Percentiles rank a stretch among this genome's conserved stretches.
Evolutionary conservation across 768 basidiomycete genomes (phyloP).

Genomic region (Mycena chlorophos): DNA sequence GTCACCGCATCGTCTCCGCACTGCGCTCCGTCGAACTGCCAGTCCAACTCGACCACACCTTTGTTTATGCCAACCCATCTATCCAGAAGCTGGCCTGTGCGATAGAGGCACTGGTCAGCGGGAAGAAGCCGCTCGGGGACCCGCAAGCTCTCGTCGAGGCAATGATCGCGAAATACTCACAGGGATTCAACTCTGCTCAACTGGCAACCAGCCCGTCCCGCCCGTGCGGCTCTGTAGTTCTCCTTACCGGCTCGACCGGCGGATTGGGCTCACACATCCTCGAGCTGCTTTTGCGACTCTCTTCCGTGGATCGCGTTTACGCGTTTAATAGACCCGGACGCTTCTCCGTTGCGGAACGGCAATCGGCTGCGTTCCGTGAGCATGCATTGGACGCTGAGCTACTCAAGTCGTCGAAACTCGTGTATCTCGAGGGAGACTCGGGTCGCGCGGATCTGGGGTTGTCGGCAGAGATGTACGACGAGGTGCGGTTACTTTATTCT

Average conservation of each 20-base stretch:
- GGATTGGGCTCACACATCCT: conserved; percentile 39
- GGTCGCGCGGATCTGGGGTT: conserved; percentile 32
- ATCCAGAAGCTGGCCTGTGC: conserved; percentile 32
- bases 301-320: conserved; percentile 29
- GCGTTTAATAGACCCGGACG: conserved; percentile 33
- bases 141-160: conserved; percentile 27
- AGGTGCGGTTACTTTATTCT: conserved; percentile 20
- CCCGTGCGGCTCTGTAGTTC: conserved; percentile 30
- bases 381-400: conserved; percentile 30
- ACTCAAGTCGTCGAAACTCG: conserved; percentile 32
- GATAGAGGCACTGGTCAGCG: conserved; percentile 19
- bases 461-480: conserved; percentile 15
- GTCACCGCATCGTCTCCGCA: conserved; percentile 37
- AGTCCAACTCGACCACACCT: conserved; percentile 32
- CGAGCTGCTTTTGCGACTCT: conserved; percentile 25
- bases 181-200: conserved; percentile 18
- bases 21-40: too few relatives aligned
- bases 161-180: conserved; percentile 38
- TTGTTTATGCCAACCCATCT: conserved; percentile 46
- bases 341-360: conserved; percentile 23
- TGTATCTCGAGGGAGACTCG: conserved; percentile 36
- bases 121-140: neutral
- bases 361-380: conserved; percentile 29
- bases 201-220: neutral
- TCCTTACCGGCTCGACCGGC: conserved; percentile 43